Evolutionary conservation across 1,139 yeast species (phyloP).

Genomic region (Zygoascus sp.): DNA sequence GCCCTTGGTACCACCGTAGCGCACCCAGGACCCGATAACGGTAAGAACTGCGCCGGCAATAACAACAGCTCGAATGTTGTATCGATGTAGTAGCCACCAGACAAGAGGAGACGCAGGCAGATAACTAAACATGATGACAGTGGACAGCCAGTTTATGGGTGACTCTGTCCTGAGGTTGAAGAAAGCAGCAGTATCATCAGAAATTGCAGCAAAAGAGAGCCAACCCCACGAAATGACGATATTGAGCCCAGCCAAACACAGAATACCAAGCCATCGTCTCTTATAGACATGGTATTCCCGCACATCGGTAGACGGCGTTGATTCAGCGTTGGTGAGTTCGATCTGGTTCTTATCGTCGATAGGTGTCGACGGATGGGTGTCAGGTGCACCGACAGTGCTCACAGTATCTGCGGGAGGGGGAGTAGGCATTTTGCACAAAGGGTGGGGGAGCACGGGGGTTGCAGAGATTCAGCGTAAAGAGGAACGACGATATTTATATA

Average conservation of each 20-base stretch:
- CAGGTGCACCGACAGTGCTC: background rate
- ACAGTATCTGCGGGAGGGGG: background rate
- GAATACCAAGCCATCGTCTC: slow-evolving; percentile 36
- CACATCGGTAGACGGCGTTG: background rate
- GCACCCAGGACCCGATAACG: slow-evolving; percentile 33
- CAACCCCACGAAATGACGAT: slow-evolving; percentile 36
- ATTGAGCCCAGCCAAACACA: slow-evolving; percentile 32
- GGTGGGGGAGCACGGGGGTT: no score
- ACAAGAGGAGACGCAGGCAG: slow-evolving; percentile 31
- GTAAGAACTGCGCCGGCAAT: slow-evolving; percentile 27
- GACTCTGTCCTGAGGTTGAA: slow-evolving; percentile 27
- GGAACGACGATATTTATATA: no score
- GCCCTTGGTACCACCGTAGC: slow-evolving; percentile 32
- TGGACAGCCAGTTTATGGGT: slow-evolving; percentile 38
- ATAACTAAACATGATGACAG: slow-evolving; percentile 34
- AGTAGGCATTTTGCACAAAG: no score
- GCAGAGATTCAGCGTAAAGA: no score
- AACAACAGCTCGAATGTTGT: slow-evolving; percentile 27
- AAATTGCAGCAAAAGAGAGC: slow-evolving; percentile 36
- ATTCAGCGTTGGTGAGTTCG: background rate
- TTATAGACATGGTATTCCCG: slow-evolving; percentile 27
- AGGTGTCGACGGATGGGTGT: background rate
- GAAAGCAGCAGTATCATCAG: slow-evolving; percentile 26
- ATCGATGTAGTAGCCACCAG: slow-evolving; percentile 24
- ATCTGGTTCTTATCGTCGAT: background rate